Conservation (phyloP, 768 basidiomycete genomes). For the Mrakia hoshinonis region DNA sequence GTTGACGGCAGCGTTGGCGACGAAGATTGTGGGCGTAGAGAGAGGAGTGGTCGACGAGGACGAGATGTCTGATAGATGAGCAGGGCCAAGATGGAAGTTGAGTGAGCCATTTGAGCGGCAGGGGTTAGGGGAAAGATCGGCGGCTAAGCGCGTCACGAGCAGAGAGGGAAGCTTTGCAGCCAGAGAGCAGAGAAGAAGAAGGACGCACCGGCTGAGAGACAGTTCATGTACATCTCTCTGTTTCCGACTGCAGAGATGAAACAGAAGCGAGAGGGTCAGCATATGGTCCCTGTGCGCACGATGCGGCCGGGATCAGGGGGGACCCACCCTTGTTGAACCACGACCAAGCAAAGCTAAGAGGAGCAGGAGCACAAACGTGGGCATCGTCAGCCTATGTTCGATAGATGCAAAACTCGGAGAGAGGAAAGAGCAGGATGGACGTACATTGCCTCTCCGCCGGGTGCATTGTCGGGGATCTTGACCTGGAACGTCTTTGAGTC, state of each 20-base stretch:
- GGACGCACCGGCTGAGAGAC: conserved; percentile 20
- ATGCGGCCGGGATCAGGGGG: too few relatives aligned
- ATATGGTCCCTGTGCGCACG: not conserved
- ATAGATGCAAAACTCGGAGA: not conserved
- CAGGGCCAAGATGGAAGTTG: not conserved
- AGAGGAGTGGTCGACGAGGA: conserved; percentile 10
- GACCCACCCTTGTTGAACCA: conserved; percentile 40
- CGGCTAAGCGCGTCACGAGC: not conserved
- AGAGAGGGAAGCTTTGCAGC: not conserved
- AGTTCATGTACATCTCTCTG: conserved; percentile 34
- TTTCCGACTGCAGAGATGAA: conserved; percentile 33
- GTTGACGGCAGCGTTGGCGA: conserved; percentile 27
- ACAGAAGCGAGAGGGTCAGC: not conserved
- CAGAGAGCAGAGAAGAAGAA: not conserved
- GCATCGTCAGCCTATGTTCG: conserved; percentile 11
- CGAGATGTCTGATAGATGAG: conserved; percentile 16
- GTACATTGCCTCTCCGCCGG: conserved; percentile 32
- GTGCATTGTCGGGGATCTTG: conserved; percentile 38
- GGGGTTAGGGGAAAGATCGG: not conserved
- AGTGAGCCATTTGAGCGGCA: not conserved
- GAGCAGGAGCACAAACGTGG: too few relatives aligned
- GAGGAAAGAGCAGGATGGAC: not conserved
- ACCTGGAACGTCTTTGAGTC: conserved; percentile 34
- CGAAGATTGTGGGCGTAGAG: conserved; percentile 25
- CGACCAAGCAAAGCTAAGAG: conserved; percentile 39